A percentile compares a stretch with the other conserved stretches of the same genome.
These are phyloP conservation scores for Pholiota molesta DNA, from an alignment of 768 basidiomycete genomes.

Conservation along the genomic window DNA sequence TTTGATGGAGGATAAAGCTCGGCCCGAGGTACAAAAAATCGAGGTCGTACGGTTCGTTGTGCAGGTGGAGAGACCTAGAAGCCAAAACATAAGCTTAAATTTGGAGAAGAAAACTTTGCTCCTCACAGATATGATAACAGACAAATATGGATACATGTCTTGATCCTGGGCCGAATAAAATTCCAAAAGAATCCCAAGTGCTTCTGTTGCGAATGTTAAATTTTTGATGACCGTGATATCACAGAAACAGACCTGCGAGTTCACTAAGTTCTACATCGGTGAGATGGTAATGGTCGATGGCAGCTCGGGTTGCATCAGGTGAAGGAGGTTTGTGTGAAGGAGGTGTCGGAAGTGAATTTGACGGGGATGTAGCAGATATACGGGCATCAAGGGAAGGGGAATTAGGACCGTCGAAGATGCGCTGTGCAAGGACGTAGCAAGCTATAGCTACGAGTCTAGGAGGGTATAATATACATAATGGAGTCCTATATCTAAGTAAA, in stretches of 20 bases:
- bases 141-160: conserved; percentile 49
- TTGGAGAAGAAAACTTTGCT: conserved; percentile 6
- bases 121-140: conserved; percentile 53
- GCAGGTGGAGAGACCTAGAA: conserved; percentile 52
- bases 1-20: conserved; percentile 25
- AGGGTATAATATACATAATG: conserved; percentile 71
- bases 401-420: conserved; percentile 71
- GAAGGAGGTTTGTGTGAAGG: conserved; percentile 77
- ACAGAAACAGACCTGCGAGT: conserved; percentile 57
- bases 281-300: conserved; percentile 68
- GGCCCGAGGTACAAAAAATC: conserved; percentile 43
- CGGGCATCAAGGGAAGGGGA: conserved; percentile 76
- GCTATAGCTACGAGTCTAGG: conserved; percentile 76
- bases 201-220: conserved; percentile 43
- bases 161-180: conserved; percentile 72
- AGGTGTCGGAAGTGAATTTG: conserved; percentile 79
- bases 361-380: conserved; percentile 70
- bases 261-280: conserved; percentile 56
- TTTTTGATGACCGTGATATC: conserved; percentile 1
- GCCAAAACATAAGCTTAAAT: conserved; percentile 3
- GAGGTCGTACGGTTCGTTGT: conserved; percentile 31
- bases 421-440: conserved; percentile 78
- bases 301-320: conserved; percentile 69
- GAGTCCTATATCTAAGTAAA: conserved; percentile 73
- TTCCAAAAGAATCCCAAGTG: conserved; percentile 66